A percentile compares a stretch with the other conserved stretches of the same genome.
Evolutionary conservation across 2,329 filamentous ascomycete species (phyloP).

Genomic region (Allantophomopsis lycopodina): DNA sequence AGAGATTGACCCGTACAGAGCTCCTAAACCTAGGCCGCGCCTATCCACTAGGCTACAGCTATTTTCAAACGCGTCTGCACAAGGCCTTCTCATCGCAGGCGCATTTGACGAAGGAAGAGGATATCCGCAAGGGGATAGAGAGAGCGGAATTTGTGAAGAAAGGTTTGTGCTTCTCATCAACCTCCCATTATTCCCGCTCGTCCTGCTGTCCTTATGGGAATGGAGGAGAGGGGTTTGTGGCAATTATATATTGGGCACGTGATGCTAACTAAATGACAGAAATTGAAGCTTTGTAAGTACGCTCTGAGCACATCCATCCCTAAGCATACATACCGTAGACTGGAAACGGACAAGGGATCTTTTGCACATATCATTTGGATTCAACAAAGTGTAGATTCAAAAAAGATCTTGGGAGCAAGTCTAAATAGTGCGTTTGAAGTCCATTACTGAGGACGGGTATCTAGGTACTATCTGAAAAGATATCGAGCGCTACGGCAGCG

Average conservation of each 20-base stretch:
- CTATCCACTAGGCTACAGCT: slow-evolving; percentile 74
- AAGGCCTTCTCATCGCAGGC: slow-evolving; percentile 72
- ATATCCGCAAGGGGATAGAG: slow-evolving; percentile 64
- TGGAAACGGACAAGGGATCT: no score
- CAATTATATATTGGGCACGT: no score
- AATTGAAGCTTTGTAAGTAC: slow-evolving; percentile 76
- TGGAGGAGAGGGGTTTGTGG: no score
- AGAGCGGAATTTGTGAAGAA: slow-evolving; percentile 84
- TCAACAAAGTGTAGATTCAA: no score
- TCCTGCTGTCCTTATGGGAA: no score
- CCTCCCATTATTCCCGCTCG: no score
- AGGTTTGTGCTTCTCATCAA: slow-evolving; percentile 31
- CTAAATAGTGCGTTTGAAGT: no score
- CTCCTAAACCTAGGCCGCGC: slow-evolving; percentile 73
- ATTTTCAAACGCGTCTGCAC: slow-evolving; percentile 72
- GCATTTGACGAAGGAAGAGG: slow-evolving; percentile 52
- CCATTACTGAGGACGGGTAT: slow-evolving; percentile 8
- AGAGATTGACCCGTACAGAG: slow-evolving; percentile 33
- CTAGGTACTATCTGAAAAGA: slow-evolving; percentile 80
- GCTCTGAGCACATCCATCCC: slow-evolving; percentile 4
- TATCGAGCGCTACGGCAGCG: slow-evolving; percentile 76
- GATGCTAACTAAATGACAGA: slow-evolving; percentile 34
- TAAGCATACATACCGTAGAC: slow-evolving; percentile 1
- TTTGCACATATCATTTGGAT: no score
- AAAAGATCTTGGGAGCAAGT: no score